Evolutionary conservation across 2,329 filamentous ascomycete genomes (phyloP).

Genomic region (Aspergillus pseudonomiae): DNA sequence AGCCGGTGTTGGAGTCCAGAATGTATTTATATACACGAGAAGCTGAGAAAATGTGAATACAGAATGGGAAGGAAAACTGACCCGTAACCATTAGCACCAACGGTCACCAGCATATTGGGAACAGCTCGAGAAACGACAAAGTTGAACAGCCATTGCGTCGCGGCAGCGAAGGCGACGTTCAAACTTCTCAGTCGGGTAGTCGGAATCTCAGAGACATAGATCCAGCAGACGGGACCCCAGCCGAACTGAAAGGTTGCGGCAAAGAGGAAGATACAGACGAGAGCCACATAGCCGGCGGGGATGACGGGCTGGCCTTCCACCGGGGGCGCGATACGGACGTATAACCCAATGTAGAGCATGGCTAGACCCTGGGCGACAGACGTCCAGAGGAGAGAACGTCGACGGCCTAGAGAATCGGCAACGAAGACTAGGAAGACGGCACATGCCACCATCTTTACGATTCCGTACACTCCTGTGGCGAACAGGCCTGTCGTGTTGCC

Average conservation of each 20-base stretch:
- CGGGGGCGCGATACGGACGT: constrained; percentile 56
- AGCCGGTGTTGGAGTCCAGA: too few relatives aligned
- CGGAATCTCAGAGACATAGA: constrained; percentile 71
- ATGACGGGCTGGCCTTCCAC: constrained; percentile 58
- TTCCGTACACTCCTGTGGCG: constrained; percentile 45
- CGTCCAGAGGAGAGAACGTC: constrained; percentile 66
- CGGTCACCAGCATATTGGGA: constrained; percentile 66
- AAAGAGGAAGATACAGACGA: constrained; percentile 73
- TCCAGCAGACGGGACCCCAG: constrained; percentile 75
- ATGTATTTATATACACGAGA: too few relatives aligned
- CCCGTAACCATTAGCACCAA: constrained; percentile 54
- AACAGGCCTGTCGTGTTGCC: constrained; percentile 42
- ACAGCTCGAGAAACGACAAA: constrained; percentile 71
- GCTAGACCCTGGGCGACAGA: constrained; percentile 62
- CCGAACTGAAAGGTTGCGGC: constrained; percentile 70
- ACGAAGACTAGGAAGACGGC: constrained; percentile 67
- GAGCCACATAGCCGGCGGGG: constrained; percentile 69
- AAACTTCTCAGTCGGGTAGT: constrained; percentile 66
- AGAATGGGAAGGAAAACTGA: constrained; percentile 28
- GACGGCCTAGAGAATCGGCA: constrained; percentile 70
- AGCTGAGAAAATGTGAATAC: constrained; percentile 21
- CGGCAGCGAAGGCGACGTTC: constrained; percentile 69
- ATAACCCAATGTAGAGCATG: constrained; percentile 72
- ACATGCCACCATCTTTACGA: constrained; percentile 54
- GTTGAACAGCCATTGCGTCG: constrained; percentile 75